These are phyloP conservation scores for Casuarina glauca DNA, from an alignment of 306 rosid species.

Conservation along the genomic window DNA sequence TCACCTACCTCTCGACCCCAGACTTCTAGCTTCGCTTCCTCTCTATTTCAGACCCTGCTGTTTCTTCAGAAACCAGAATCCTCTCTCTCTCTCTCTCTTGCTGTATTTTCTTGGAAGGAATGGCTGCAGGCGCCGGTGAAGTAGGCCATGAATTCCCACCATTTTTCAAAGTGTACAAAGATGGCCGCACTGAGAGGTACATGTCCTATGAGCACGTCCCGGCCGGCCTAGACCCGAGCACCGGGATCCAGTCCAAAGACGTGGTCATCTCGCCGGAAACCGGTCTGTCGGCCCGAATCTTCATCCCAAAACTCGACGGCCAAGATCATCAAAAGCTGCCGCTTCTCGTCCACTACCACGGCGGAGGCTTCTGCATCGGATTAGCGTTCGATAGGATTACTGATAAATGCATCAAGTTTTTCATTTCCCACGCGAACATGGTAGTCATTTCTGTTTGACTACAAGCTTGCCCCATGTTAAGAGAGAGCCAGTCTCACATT, in stretches of 20 bases:
- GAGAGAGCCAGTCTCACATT: too few relatives aligned
- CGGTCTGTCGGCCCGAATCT: constrained; percentile 20
- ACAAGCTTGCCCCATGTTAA: constrained; percentile 11
- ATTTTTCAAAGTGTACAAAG: constrained; percentile 24
- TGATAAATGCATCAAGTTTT: constrained; percentile 4
- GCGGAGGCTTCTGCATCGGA: constrained; percentile 34
- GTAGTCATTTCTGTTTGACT: constrained; percentile 26
- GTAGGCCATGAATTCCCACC: constrained; percentile 21
- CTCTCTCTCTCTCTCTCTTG: background rate
- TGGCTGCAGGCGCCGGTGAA: constrained; percentile 5
- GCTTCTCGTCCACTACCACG: constrained; percentile 36
- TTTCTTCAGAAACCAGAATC: too few relatives aligned
- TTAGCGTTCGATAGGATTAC: constrained; percentile 19
- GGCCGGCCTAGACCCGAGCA: constrained; percentile 11
- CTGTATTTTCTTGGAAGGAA: background rate
- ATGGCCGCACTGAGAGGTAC: constrained; percentile 15
- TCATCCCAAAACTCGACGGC: constrained; percentile 20
- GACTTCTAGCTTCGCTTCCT: too few relatives aligned
- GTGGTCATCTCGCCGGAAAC: constrained; percentile 1
- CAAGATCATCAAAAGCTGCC: constrained; percentile 22
- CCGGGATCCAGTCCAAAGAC: constrained; percentile 29
- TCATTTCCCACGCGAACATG: constrained; percentile 15
- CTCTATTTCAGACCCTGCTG: background rate
- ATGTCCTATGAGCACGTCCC: background rate
- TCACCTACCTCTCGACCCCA: too few relatives aligned